Base-by-base conservation (phyloP, 306 rosid genomes). In the Urtica urens region DNA sequence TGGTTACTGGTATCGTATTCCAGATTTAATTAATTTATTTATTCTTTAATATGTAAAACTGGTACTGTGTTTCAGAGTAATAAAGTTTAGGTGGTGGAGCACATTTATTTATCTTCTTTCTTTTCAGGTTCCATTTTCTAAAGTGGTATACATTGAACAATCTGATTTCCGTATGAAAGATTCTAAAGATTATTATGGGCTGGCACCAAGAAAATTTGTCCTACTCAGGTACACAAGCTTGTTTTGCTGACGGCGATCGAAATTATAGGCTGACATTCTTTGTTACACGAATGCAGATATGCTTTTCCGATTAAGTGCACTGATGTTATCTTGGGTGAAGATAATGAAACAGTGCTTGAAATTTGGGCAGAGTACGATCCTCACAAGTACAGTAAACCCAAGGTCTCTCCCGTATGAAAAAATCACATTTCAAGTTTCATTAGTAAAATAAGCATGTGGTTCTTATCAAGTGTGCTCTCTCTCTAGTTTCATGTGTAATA, bases 201-300 rank as follows among this genome's bases (percentile, higher is more conserved):
- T 92, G 68, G 99, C 99, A 48, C 96, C 87, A 33, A 94, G 96
- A 28, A 92, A 92, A 75, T 85, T 92, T 54, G 99, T 68, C 60
- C 75, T 85, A 23, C 90, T 92, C 68, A 92, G 94, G 96, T 81
- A 52, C 51, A 60, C 60, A n/a, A 8, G n/a, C n/a, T n/a, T 23
- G 44, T 20, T n/a, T 51, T 44, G 6, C 51, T 44, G 52, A 28
- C 16, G 38, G 50, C 15, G 23, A 45, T 25, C 6, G 71, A 30
- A 57, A n/a, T 42, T 58, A 37, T 61, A 2, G 19, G 24, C 47
- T 59, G 33, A 50, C 19, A 47, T 26, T 49, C 30, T 23, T 55
- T 68, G 30, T 26, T 56, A 46, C 12, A 28, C 45, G 38, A 46
- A 34, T 63, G 66, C 76, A 85, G 95, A 61, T 90, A 90, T 58